phyloP scores from a whole-genome alignment of 768 basidiomycete genomes.

The Pulveroboletus frians region DNA sequence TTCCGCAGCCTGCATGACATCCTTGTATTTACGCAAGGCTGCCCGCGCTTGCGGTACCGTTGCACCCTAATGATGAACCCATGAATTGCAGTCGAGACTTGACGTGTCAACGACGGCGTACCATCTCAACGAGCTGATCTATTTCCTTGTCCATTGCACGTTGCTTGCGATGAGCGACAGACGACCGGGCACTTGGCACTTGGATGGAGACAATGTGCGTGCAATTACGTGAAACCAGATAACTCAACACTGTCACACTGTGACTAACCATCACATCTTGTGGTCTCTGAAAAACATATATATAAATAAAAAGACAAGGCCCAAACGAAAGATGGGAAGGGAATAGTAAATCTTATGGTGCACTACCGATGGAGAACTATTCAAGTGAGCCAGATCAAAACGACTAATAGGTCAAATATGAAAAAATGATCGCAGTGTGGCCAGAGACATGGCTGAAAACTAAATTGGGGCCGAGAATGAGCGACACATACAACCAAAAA shows the following conservation, averaged over 20 bases:
- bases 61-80: slow-evolving; percentile 56
- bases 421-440: slow-evolving; percentile 5
- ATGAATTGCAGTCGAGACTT: slow-evolving; percentile 1
- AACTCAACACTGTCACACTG: slow-evolving; percentile 21
- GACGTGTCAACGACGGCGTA: slow-evolving; percentile 17
- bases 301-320: slow-evolving; percentile 18
- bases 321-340: slow-evolving; percentile 9
- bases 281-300: not conserved
- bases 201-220: slow-evolving; percentile 11
- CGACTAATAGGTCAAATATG: slow-evolving; percentile 1
- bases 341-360: not conserved
- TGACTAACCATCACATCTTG: slow-evolving; percentile 17
- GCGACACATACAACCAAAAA: slow-evolving; percentile 23
- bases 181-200: not conserved
- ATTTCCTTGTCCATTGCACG: slow-evolving; percentile 48
- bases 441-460: slow-evolving; percentile 3
- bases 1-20: slow-evolving; percentile 92
- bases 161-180: not conserved
- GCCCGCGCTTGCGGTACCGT: slow-evolving; percentile 75
- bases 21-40: slow-evolving; percentile 74
- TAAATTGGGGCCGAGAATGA: slow-evolving; percentile 13
- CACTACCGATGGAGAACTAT: slow-evolving; percentile 1
- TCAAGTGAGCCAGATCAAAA: slow-evolving; percentile 1
- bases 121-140: slow-evolving; percentile 62
- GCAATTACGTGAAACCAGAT: slow-evolving; percentile 19